Evolutionary conservation across 768 basidiomycete genomes (phyloP).

Genomic region (Albatrellus ellisii): DNA sequence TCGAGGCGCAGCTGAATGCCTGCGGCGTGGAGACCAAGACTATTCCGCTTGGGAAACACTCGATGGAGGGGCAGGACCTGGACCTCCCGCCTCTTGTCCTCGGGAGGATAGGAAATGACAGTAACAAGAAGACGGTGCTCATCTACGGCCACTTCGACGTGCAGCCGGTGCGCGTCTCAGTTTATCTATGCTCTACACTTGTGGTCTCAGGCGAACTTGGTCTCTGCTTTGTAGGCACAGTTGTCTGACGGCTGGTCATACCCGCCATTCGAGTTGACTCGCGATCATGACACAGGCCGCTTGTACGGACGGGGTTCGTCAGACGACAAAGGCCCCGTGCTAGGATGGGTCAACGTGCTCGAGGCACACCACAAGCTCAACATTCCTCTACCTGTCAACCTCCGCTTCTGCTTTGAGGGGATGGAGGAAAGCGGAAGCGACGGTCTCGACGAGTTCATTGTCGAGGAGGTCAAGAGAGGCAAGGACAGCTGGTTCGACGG

Average conservation of each 20-base stretch:
- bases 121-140: slow-evolving; percentile 84
- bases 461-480: slow-evolving; percentile 54
- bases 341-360: slow-evolving; percentile 84
- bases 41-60: slow-evolving; percentile 67
- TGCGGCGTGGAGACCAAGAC: slow-evolving; percentile 69
- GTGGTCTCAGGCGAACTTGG: background rate
- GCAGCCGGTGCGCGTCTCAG: slow-evolving; percentile 54
- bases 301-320: slow-evolving; percentile 80
- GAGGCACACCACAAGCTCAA: slow-evolving; percentile 65
- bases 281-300: slow-evolving; percentile 36
- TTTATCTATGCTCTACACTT: background rate
- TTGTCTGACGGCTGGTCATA: slow-evolving; percentile 76
- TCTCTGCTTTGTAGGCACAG: slow-evolving; percentile 23
- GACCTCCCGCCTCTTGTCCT: slow-evolving; percentile 76
- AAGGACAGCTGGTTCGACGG: slow-evolving; percentile 67
- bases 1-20: slow-evolving; percentile 57
- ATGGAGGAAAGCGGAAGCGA: slow-evolving; percentile 96
- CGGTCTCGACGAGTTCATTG: slow-evolving; percentile 80
- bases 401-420: slow-evolving; percentile 88
- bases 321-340: slow-evolving; percentile 84
- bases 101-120: slow-evolving; percentile 70
- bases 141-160: slow-evolving; percentile 96
- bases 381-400: slow-evolving; percentile 73
- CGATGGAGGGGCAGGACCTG: slow-evolving; percentile 56
- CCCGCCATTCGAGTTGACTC: slow-evolving; percentile 67